Evolutionary conservation across 192 early-diverging fungal genomes (phyloP).

Genomic region (Backusella tarrabulga): DNA sequence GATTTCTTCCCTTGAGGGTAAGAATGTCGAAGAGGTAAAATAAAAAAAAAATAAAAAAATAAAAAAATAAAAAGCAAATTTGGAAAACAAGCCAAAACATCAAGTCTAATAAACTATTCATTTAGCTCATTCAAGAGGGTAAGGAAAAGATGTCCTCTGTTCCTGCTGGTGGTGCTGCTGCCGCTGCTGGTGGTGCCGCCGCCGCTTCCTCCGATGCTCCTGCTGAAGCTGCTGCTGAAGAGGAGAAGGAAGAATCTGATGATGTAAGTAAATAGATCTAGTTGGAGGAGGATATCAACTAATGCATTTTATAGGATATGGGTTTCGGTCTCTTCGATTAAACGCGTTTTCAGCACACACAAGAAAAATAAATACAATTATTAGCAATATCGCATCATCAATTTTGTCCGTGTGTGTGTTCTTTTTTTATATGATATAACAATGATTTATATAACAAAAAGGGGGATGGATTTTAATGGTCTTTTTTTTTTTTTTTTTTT

Average conservation of each 20-base stretch:
- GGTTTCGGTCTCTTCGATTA: conserved; percentile 98
- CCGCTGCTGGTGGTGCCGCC: conserved; percentile 56
- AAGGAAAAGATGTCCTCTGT: conserved; percentile 88
- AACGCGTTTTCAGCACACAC: conserved; percentile 24
- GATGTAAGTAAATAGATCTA: conserved; percentile 38
- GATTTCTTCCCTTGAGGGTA: conserved; percentile 81
- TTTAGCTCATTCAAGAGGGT: conserved; percentile 85
- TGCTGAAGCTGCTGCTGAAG: conserved; percentile 75
- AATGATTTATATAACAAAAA: no score
- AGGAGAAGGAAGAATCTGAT: conserved; percentile 84
- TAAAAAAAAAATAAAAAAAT: no score
- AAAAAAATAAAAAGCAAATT: no score
- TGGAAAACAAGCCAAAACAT: no score
- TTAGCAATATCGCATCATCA: no score
- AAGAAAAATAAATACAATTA: background rate
- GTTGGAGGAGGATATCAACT: no score
- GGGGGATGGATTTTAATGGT: no score
- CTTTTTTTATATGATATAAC: no score
- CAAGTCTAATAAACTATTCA: no score
- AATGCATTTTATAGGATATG: conserved; percentile 61
- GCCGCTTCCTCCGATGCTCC: background rate
- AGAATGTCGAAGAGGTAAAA: conserved; percentile 78
- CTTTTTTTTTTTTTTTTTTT: background rate
- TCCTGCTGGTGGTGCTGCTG: conserved; percentile 85
- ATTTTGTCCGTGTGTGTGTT: background rate